Percentiles rank a stretch among this genome's conserved stretches.
phyloP scores from a whole-genome alignment of 805 yeast species.

The Priceomyces haplophilus region DNA sequence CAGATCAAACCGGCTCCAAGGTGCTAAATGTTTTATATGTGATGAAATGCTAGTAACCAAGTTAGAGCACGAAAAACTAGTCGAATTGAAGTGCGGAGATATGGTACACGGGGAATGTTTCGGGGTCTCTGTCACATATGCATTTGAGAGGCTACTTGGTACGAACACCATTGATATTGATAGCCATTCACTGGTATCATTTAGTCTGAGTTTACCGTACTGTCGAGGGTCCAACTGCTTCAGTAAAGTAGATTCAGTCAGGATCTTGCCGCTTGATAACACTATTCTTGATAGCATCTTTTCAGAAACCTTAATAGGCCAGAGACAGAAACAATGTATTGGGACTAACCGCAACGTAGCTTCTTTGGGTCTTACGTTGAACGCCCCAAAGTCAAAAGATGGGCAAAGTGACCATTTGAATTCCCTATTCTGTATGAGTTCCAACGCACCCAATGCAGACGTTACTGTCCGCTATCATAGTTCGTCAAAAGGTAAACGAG shows the following conservation, averaged over 20 bases:
- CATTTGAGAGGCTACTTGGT: slow-evolving; percentile 6
- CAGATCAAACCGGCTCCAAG: slow-evolving; percentile 3
- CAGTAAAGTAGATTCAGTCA: not conserved
- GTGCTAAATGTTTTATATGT: slow-evolving; percentile 46
- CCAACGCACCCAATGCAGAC: not conserved
- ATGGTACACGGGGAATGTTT: slow-evolving; percentile 59
- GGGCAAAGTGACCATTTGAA: not conserved
- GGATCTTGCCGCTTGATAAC: slow-evolving; percentile 10
- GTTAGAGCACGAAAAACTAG: slow-evolving; percentile 41
- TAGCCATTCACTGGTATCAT: not conserved
- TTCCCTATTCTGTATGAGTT: not conserved
- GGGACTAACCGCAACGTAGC: slow-evolving; percentile 5
- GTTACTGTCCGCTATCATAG: not conserved
- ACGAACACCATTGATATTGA: not conserved
- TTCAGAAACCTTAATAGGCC: slow-evolving; percentile 5
- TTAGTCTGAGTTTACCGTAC: slow-evolving; percentile 4
- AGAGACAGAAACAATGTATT: slow-evolving; percentile 4
- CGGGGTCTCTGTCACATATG: slow-evolving; percentile 18
- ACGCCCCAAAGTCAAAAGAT: not conserved
- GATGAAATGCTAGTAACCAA: slow-evolving; percentile 47
- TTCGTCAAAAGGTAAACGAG: not conserved
- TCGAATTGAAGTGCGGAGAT: slow-evolving; percentile 55
- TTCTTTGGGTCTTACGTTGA: slow-evolving; percentile 8
- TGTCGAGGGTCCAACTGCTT: slow-evolving; percentile 8
- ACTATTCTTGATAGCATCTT: slow-evolving; percentile 6